A percentile compares a stretch with the other conserved stretches of the same genome.
Evolutionary conservation across 257 asterid genomes (phyloP).

Genomic region (Pogostemon cablin): DNA sequence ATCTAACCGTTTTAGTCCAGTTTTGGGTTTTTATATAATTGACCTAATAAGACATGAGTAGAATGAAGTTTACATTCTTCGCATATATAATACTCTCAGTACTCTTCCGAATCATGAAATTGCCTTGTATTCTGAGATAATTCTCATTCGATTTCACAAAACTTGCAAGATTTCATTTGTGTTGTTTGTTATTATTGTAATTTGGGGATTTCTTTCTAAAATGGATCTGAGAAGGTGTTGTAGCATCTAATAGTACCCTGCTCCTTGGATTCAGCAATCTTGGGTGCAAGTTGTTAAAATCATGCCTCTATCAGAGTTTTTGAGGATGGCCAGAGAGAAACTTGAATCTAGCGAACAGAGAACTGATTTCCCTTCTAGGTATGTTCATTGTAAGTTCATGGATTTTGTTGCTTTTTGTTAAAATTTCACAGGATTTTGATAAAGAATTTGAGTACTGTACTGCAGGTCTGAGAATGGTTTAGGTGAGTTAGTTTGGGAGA

Average conservation of each 20-base stretch:
- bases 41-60: constrained; percentile 48
- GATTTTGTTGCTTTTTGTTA: constrained; percentile 12
- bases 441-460: constrained; percentile 19
- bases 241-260: constrained; percentile 16
- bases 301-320: constrained; percentile 90
- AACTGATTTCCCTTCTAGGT: constrained; percentile 50
- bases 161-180: constrained; percentile 36
- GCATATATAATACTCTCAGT: constrained; percentile 13
- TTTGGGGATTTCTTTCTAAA: constrained; percentile 25
- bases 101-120: constrained; percentile 1
- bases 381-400: constrained; percentile 33
- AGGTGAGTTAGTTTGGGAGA: constrained; percentile 82
- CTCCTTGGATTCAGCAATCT: constrained; percentile 26
- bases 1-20: constrained; percentile 38
- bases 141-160: constrained; percentile 27
- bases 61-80: constrained; percentile 33
- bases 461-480: constrained; percentile 64
- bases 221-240: constrained; percentile 29
- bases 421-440: not conserved
- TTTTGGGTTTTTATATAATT: constrained; percentile 40
- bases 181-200: constrained; percentile 29
- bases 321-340: constrained; percentile 71
- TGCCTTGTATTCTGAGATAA: constrained; percentile 30
- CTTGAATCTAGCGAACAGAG: constrained; percentile 55
- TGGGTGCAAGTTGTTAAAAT: constrained; percentile 32